Evolutionary conservation across 2,329 filamentous ascomycete species (phyloP).

Genomic region (Ambrosiella cleistominuta): DNA sequence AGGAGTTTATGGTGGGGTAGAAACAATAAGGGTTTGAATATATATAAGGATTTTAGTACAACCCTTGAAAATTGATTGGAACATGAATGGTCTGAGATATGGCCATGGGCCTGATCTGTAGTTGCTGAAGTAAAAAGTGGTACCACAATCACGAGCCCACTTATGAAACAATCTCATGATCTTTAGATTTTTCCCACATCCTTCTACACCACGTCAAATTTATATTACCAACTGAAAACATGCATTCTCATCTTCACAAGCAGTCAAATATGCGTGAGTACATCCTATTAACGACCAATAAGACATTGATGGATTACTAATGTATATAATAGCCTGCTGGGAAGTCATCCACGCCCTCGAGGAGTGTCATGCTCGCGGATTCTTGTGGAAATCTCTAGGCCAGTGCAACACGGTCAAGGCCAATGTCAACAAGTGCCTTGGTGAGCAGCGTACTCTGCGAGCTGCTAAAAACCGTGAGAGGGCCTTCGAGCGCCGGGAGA

Average conservation of each 20-base stretch:
- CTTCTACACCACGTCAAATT: not conserved
- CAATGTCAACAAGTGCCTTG: conserved; percentile 69
- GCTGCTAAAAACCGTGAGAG: conserved; percentile 55
- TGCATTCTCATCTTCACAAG: conserved; percentile 94
- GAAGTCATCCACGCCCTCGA: conserved; percentile 88
- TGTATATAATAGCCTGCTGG: conserved; percentile 58
- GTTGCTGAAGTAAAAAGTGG: not conserved
- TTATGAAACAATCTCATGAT: not conserved
- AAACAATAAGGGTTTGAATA: not conserved
- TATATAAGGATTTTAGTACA: too few relatives aligned
- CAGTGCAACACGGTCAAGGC: conserved; percentile 80
- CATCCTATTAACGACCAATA: not conserved
- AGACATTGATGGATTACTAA: not conserved
- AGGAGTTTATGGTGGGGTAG: not conserved
- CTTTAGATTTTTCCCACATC: not conserved
- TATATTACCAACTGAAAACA: conserved; percentile 25
- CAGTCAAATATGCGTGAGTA: conserved; percentile 40
- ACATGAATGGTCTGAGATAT: not conserved
- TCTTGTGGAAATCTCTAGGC: conserved; percentile 78
- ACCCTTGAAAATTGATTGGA: not conserved
- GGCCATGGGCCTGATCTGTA: not conserved
- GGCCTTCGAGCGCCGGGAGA: conserved; percentile 51
- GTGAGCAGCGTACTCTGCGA: conserved; percentile 60
- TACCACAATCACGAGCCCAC: not conserved
- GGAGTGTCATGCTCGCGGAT: conserved; percentile 84